A percentile compares a stretch with the other conserved stretches of the same genome.
phyloP scores from a whole-genome alignment of 1,284 basidiomycete species.

The Naganishia liquefaciens region DNA sequence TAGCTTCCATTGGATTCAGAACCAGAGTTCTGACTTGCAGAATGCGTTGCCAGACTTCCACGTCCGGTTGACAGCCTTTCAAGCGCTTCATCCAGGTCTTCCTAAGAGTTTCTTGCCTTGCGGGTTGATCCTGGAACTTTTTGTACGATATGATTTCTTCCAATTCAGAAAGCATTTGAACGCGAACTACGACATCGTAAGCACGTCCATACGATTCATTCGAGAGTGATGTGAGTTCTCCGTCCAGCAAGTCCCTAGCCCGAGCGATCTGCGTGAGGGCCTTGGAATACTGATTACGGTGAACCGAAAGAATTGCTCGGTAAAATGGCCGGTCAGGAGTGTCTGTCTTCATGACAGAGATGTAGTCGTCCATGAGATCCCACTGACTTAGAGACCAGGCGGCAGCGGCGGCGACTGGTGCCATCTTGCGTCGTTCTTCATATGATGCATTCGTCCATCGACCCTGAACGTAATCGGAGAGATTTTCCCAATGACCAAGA shows the following conservation, averaged over 20 bases:
- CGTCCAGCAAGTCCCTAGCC: constrained; percentile 91
- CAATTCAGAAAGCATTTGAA: constrained; percentile 97
- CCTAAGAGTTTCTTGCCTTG: constrained; percentile 79
- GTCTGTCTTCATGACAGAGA: constrained; percentile 88
- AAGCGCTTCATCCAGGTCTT: constrained; percentile 96
- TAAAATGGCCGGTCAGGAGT: constrained; percentile 96
- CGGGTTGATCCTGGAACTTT: constrained; percentile 88
- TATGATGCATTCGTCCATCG: constrained; percentile 81
- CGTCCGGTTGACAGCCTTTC: constrained; percentile 95
- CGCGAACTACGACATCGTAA: constrained; percentile 94
- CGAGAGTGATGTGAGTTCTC: constrained; percentile 86
- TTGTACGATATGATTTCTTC: constrained; percentile 98
- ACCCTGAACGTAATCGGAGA: constrained; percentile 83
- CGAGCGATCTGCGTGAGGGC: constrained; percentile 88
- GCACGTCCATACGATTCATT: constrained; percentile 95
- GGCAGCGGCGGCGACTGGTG: constrained; percentile 94
- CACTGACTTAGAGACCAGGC: constrained; percentile 97
- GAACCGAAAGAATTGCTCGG: constrained; percentile 90
- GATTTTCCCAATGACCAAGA: constrained; percentile 94
- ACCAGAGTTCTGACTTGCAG: constrained; percentile 94
- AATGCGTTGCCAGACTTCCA: constrained; percentile 98
- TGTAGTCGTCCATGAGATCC: constrained; percentile 98
- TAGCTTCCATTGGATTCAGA: constrained; percentile 89
- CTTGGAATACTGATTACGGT: constrained; percentile 92
- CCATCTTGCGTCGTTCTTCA: constrained; percentile 87